Evolutionary conservation across 1,284 basidiomycete genomes (phyloP), one percentile per base, ranked within the genome.

Genomic region (Rhodotorula sp.): DNA sequence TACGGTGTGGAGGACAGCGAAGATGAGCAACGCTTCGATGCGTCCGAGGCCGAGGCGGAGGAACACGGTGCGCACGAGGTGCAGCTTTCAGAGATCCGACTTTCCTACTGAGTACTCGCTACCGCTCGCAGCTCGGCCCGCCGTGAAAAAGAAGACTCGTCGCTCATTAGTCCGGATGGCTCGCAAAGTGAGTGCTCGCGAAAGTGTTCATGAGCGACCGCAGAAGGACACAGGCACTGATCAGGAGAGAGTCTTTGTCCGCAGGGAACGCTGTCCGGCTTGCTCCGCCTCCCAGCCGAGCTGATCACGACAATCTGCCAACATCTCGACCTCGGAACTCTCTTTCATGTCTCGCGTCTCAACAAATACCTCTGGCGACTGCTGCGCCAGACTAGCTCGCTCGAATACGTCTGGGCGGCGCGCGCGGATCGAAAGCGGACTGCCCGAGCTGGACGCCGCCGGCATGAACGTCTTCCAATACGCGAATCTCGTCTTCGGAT

Each of bases 241-340:
- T 8, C 39, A 43, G 12, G 39, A 14, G 39, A 43, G 39, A 12
- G 54, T 29, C 26, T 15, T 56, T 29, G 54, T 29, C 29, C 29
- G 29, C 26, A 62, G 49, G 61, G 61, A 48, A n/a, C 15, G 31
- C 61, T 52, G 6, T 15, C n/a, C 20, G 61, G 47, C 49, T 31
- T 62, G 23, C 49, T 62, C 49, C 49, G 52, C 61, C 65, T 66
- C 39, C 65, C 65, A n/a, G 48, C 46, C 58, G 64, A 66, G 2
- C 4, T 47, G 26, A 18, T 66, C 43, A 15, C 51, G 39, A 2
- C 5, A 12, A 20, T 66, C 51, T 29, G 39, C 51, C 10, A 10
- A 29, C 20, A 54, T 6, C 65, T 66, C 51, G 58, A 66, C 43
- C 51, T 60, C 14, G 29, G n/a, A 31, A 66, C 65, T 5, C 5